Evolutionary conservation across 2,329 filamentous ascomycete species (phyloP), one percentile per base, ranked within the genome.

Genomic region (Neopestalotiopsis rosae): DNA sequence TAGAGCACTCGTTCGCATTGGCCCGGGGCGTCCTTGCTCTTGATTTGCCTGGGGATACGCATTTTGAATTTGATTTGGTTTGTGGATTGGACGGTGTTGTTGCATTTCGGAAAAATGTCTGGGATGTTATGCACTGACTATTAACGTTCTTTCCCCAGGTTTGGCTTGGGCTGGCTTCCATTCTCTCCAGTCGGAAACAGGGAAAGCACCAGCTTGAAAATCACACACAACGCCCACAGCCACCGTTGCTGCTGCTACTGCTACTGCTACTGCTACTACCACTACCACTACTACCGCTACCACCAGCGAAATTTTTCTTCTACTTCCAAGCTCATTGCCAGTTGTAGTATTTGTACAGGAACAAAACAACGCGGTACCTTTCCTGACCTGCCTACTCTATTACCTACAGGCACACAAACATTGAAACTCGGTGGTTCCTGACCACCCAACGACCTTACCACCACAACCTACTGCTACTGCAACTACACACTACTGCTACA

Each of bases 71-170:
- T 52, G 45, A 52, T 52, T 52, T 52, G 45, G 45, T 52, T 52
- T 52, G 45, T 52, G 45, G 45, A 52, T 24, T 14, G 17, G 17
- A n/a, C n/a, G 45, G n/a, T 14, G 45, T n/a, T 20, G 30, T 59
- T 59, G 57, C 24, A 59, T 30, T 30, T 30, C 24, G 9, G 34
- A n/a, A 14, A 38, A 40, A 38, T 38, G 59, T 32, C 59, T 34
- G 59, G 59, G 34, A 62, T 34, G 10, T 38, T 38, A 62, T 62
- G 59, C 59, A 62, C 59, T 62, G 59, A 62, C 59, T 12, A 62
- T 62, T 62, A 34, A 62, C 32, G n/a, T 62, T 62, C 59, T 62
- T 62, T 62, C 59, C 59, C 59, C 59, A 62, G 59, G 32, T 34
- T 62, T 40, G 32, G 57, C 57, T 28, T 38, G 34, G 34, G 10